Conservation (phyloP, 805 yeast species). For the Lipomyces spencermartinsiae region DNA sequence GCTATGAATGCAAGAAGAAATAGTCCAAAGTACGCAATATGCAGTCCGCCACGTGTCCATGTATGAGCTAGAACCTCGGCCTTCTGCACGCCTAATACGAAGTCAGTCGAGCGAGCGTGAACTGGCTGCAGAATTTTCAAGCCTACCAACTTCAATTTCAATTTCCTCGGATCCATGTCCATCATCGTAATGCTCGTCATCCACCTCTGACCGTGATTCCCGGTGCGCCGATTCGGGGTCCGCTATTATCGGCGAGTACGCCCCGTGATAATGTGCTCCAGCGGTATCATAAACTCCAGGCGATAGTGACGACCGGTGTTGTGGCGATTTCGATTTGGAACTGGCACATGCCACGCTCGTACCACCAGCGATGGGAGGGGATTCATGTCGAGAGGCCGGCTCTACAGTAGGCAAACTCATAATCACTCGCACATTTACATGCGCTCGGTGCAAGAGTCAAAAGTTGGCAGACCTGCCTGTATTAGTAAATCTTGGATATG, state of each 20-base stretch:
- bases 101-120: neutral
- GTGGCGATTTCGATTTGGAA: neutral
- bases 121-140: neutral
- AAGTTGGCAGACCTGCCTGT: neutral
- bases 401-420: neutral
- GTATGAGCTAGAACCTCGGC: slow-evolving; percentile 33
- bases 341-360: neutral
- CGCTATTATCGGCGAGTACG: slow-evolving; percentile 21
- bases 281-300: neutral
- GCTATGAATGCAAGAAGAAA: slow-evolving; percentile 38
- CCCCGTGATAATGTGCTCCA: slow-evolving; percentile 23
- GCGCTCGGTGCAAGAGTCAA: neutral
- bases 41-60: slow-evolving; percentile 34
- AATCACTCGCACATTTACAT: neutral
- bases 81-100: slow-evolving; percentile 29
- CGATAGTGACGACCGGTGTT: neutral
- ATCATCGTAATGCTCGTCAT: neutral
- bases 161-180: slow-evolving; percentile 16
- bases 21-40: slow-evolving; percentile 37
- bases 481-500: neutral
- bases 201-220: neutral
- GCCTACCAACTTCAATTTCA: slow-evolving; percentile 25
- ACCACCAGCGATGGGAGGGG: neutral
- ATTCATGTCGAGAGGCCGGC: neutral
- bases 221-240: neutral